Conservation (phyloP, 2,329 filamentous ascomycete genomes). For the Fusarium bactridioides region DNA sequence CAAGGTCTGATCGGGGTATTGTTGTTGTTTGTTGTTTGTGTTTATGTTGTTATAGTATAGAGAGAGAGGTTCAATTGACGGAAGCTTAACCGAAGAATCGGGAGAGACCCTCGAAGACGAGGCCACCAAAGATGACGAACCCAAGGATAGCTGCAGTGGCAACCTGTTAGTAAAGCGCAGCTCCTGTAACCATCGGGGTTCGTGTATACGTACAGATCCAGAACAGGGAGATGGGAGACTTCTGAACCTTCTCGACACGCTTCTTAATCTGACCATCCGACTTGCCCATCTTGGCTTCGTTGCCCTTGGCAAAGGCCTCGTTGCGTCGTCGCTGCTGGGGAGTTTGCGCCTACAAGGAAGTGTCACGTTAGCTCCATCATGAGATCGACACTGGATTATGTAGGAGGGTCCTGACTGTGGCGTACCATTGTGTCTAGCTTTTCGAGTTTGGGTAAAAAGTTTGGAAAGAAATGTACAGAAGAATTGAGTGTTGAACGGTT, state of each 20-base stretch:
- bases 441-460: background rate
- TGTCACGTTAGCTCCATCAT: conserved; percentile 32
- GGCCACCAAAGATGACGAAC: conserved; percentile 68
- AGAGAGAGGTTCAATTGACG: background rate
- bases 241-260: conserved; percentile 60
- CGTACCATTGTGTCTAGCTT: conserved; percentile 22
- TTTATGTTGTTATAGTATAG: conserved; percentile 2
- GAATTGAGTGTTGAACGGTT: background rate
- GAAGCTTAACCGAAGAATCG: conserved; percentile 56
- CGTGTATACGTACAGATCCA: conserved; percentile 63
- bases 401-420: background rate
- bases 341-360: conserved; percentile 74
- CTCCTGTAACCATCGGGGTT: background rate
- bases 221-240: conserved; percentile 70
- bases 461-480: background rate
- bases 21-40: conserved; percentile 1
- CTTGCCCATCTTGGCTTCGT: conserved; percentile 79
- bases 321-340: conserved; percentile 84
- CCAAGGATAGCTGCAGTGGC: conserved; percentile 58
- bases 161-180: conserved; percentile 4
- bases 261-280: conserved; percentile 71
- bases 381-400: conserved; percentile 13
- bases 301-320: conserved; percentile 77
- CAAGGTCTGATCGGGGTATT: conserved; percentile 14
- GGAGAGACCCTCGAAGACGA: conserved; percentile 65